phyloP scores from a whole-genome alignment of 116 monocot genomes.

The Phalaenopsis hybrid region DNA sequence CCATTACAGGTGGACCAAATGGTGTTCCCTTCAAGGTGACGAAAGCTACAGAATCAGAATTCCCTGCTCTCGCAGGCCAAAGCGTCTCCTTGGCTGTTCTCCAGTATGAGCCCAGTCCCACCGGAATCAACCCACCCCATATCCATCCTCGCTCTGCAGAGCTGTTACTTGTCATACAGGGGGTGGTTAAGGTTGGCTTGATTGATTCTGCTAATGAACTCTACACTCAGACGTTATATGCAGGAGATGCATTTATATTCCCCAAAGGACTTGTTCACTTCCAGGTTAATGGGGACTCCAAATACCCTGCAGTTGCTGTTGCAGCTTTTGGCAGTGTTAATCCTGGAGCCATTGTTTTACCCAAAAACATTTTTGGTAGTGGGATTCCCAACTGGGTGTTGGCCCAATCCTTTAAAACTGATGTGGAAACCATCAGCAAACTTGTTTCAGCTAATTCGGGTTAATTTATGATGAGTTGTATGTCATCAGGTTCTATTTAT shows the following conservation, averaged over 20 bases:
- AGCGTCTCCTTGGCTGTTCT: constrained; percentile 28
- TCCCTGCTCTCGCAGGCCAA: constrained; percentile 29
- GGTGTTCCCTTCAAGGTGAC: background rate
- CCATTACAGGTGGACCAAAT: background rate
- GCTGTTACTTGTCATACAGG: constrained; percentile 18
- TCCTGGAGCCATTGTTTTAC: constrained; percentile 20
- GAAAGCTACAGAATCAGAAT: constrained; percentile 14
- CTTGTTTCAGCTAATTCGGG: background rate
- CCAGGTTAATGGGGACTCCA: background rate
- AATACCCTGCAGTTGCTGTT: background rate
- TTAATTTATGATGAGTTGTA: background rate
- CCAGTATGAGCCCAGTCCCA: background rate
- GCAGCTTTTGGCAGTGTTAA: constrained; percentile 19
- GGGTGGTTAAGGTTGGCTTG: constrained; percentile 15
- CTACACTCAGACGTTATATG: constrained; percentile 11
- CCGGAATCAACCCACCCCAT: constrained; percentile 24
- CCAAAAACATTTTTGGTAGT: constrained; percentile 3
- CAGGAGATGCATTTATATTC: constrained; percentile 15
- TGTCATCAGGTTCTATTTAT: too few species aligned
- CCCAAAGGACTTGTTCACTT: constrained; percentile 28
- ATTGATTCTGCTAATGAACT: constrained; percentile 24
- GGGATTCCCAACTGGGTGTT: constrained; percentile 14
- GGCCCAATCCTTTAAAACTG: constrained; percentile 24
- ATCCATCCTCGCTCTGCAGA: constrained; percentile 26
- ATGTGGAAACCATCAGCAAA: background rate